Percentiles rank a stretch among this genome's conserved stretches.
Conservation (phyloP, 768 basidiomycete species). For the Psilocybe azurescens region DNA sequence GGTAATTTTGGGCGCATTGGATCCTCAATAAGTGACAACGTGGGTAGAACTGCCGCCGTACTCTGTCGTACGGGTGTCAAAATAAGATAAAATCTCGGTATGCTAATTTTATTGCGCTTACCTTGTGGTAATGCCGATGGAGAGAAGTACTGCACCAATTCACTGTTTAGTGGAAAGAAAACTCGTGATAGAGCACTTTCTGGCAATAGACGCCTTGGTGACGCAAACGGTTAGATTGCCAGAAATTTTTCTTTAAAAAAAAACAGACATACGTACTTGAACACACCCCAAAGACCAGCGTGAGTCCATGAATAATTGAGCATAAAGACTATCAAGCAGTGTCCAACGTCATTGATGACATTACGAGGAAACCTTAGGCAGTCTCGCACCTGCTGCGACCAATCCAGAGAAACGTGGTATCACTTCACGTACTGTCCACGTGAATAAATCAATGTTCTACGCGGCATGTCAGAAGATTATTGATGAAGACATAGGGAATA, state of each 20-base stretch:
- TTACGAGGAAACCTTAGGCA: neutral
- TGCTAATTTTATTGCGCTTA: constrained; percentile 31
- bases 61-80: constrained; percentile 48
- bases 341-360: constrained; percentile 13
- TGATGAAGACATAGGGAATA: constrained; percentile 26
- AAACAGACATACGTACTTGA: constrained; percentile 52
- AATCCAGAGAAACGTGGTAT: constrained; percentile 78
- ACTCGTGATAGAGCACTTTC: constrained; percentile 62
- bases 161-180: constrained; percentile 64
- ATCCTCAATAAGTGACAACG: constrained; percentile 54
- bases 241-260: constrained; percentile 3
- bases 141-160: constrained; percentile 61
- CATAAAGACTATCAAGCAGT: constrained; percentile 57
- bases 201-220: constrained; percentile 64
- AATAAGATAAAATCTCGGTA: constrained; percentile 12
- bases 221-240: constrained; percentile 3
- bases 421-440: constrained; percentile 69
- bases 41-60: constrained; percentile 68
- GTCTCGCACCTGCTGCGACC: constrained; percentile 66
- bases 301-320: constrained; percentile 80
- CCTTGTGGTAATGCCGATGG: constrained; percentile 62
- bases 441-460: constrained; percentile 64
- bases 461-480: constrained; percentile 9
- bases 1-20: constrained; percentile 42
- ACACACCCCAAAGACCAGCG: constrained; percentile 67